A percentile compares a stretch with the other conserved stretches of the same genome.
Conservation (phyloP, 2,329 filamentous ascomycete genomes). For the Fusarium poae region DNA sequence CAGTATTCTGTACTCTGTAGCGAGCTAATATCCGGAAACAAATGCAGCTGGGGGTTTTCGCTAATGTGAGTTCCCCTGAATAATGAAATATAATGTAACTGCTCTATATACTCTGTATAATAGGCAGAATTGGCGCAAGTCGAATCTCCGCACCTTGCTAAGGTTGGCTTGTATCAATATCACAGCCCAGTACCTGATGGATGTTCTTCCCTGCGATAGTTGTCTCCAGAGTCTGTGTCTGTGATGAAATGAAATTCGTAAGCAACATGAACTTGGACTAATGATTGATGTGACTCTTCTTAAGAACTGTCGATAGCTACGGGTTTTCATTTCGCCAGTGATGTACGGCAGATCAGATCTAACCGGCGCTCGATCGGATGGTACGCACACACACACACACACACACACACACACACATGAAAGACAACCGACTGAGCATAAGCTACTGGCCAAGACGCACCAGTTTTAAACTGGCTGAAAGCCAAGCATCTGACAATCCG, state of each 20-base stretch:
- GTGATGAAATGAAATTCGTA: not conserved
- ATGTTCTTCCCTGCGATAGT: not conserved
- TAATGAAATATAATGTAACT: not conserved
- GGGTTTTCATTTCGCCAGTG: not conserved
- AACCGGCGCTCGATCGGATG: not conserved
- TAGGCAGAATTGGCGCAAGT: not conserved
- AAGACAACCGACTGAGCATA: not conserved
- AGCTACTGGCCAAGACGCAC: constrained; percentile 16
- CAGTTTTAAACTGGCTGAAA: not conserved
- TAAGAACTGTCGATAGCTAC: constrained; percentile 7
- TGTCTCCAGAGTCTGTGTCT: not conserved
- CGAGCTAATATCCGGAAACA: constrained; percentile 40
- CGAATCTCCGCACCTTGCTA: constrained; percentile 2
- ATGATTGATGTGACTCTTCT: not conserved
- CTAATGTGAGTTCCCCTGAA: not conserved
- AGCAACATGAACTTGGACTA: not conserved
- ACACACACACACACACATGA: not conserved
- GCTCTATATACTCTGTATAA: no score
- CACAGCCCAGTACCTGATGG: not conserved
- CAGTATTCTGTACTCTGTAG: no score
- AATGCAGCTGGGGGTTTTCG: constrained; percentile 28
- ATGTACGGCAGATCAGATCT: constrained; percentile 8
- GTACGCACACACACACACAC: not conserved
- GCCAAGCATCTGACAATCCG: constrained; percentile 14
- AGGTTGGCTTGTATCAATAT: not conserved